phyloP scores from a whole-genome alignment of 2,329 filamentous ascomycete species.

The Diplocarpon mali region DNA sequence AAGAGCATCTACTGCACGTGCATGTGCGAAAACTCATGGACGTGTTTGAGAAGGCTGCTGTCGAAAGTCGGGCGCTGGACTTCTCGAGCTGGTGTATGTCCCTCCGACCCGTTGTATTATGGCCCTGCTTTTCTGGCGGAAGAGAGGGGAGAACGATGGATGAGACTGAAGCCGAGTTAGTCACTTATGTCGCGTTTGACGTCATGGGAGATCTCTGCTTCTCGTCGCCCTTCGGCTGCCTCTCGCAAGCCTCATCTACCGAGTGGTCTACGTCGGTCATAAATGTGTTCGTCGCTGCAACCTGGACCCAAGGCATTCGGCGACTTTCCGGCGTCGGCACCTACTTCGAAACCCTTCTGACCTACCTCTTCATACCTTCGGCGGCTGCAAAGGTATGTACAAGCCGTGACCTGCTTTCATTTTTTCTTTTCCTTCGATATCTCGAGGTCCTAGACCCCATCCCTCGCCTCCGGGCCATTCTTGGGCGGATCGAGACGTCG shows the following conservation, averaged over 20 bases:
- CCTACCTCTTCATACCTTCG: conserved; percentile 2
- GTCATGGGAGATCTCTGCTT: conserved; percentile 1
- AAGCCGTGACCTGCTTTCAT: no score
- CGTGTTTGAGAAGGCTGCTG: neutral
- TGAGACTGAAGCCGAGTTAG: neutral
- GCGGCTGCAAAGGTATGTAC: neutral
- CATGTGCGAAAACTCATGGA: neutral
- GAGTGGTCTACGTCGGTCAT: conserved; percentile 6
- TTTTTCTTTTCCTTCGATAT: no score
- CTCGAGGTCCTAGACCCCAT: no score
- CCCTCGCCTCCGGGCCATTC: no score
- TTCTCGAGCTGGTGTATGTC: neutral
- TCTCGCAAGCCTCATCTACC: neutral
- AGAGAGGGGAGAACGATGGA: no score
- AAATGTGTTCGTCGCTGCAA: conserved; percentile 5
- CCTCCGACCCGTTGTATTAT: no score
- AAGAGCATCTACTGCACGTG: neutral
- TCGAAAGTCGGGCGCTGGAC: neutral
- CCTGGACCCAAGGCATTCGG: conserved; percentile 4
- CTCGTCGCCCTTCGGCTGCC: neutral
- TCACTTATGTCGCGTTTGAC: conserved; percentile 1
- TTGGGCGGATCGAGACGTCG: neutral
- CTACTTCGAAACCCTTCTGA: neutral
- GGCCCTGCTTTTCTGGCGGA: no score
- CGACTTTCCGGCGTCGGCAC: conserved; percentile 2